phyloP scores from a whole-genome alignment of 495 filamentous ascomycete species.

The Penicillium paxilli region DNA sequence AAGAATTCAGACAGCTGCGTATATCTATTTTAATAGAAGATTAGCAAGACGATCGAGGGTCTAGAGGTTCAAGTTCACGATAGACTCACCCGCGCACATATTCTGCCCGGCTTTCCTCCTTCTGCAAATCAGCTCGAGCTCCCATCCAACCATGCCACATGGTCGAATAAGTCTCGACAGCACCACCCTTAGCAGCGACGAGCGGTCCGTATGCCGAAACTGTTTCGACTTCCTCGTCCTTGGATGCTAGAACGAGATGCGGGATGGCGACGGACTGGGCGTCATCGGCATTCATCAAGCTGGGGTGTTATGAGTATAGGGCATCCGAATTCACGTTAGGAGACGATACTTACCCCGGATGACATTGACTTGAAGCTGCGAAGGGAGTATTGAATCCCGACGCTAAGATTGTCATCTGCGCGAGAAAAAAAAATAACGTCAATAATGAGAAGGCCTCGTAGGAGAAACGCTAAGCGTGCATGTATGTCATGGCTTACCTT shows the following conservation, averaged over 20 bases:
- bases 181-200: slow-evolving; percentile 32
- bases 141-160: slow-evolving; percentile 68
- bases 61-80: neutral
- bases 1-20: slow-evolving; percentile 46
- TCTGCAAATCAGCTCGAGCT: slow-evolving; percentile 52
- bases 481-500: slow-evolving; percentile 32
- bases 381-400: slow-evolving; percentile 43
- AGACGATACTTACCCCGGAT: slow-evolving; percentile 41
- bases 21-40: slow-evolving; percentile 29
- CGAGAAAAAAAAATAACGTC: no score
- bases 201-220: slow-evolving; percentile 40
- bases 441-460: neutral
- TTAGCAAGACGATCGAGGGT: neutral
- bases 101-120: slow-evolving; percentile 49
- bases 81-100: slow-evolving; percentile 52
- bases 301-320: slow-evolving; percentile 8
- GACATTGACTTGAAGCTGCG: slow-evolving; percentile 48
- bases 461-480: neutral
- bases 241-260: slow-evolving; percentile 54
- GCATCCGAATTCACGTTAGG: neutral
- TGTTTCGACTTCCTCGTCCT: slow-evolving; percentile 47
- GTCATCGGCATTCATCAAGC: slow-evolving; percentile 41
- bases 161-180: slow-evolving; percentile 50
- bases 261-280: slow-evolving; percentile 49
- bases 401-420: slow-evolving; percentile 41